Base-by-base conservation (phyloP, 768 basidiomycete genomes). In the Serendipita sp. region DNA sequence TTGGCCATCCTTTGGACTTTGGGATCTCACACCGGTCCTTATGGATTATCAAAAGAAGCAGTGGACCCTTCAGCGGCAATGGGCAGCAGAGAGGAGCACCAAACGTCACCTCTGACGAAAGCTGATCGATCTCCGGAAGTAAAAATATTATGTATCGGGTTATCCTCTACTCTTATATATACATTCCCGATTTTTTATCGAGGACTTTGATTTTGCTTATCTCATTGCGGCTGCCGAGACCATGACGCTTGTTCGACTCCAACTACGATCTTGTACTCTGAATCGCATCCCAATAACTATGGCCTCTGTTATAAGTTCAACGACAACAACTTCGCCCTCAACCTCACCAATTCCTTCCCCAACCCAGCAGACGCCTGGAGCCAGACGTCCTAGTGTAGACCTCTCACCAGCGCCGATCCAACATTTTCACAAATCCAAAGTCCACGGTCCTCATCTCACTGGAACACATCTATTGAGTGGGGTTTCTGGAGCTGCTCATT, bases 1-100 rank as follows among this genome's bases (percentile, higher is more conserved):
- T 70, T 99, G 96, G 96, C 96, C 96, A 0, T 86, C 93, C 64
- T 95, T 96, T 70, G 89, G 92, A 3, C 71, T 97, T 2, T 78
- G 82, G 65, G 89, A 98, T 68, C 83, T 99, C 69, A 73, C 96
- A 28, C 91, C 92, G 1, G 84, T 98, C 63, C 74, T 99, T 18
- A 77, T 98, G 47, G 85, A 89, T 63, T 98, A 86, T 74, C 95
- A 99, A 73, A 81, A 83, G 52, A 88, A 87, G 72, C 73, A 79
- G 3, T 89, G 86, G 86, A 71, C 68, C 4, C 67, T 18, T n/a
- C 23, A 60, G n/a, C 56, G 56, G 3, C 48, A 52, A 36, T 51
- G 48, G 30, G 16, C 48, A 51, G 30, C 38, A 7, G 38, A 41
- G 13, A 13, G 38, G 38, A 41, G 13, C 7, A 13, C 38, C 7